Percentiles rank a stretch among this genome's conserved stretches.
phyloP scores from a whole-genome alignment of 2,329 filamentous ascomycete species.

The Cladophialophora exuberans region DNA sequence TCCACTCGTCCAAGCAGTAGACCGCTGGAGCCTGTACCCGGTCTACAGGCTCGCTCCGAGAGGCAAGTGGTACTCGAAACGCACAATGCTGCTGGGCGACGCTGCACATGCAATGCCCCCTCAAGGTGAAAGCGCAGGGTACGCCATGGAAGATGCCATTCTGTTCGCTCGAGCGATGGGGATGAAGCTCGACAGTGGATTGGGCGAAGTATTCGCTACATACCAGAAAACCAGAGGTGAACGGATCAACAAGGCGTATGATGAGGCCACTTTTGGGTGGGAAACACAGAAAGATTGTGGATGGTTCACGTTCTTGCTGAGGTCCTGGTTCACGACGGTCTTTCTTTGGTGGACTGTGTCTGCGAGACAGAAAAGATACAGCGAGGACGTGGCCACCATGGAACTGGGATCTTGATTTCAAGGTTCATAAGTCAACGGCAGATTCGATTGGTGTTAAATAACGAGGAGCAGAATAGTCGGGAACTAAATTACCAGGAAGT shows the following conservation, averaged over 20 bases:
- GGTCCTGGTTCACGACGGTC: constrained; percentile 15
- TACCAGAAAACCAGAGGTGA: constrained; percentile 17
- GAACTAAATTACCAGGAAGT: neutral
- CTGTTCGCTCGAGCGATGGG: constrained; percentile 17
- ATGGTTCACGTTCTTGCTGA: constrained; percentile 21
- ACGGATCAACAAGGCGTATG: constrained; percentile 18
- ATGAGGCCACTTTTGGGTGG: constrained; percentile 21
- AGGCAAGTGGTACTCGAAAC: constrained; percentile 50
- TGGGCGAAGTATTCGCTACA: constrained; percentile 8
- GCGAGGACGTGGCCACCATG: constrained; percentile 22
- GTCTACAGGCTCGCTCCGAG: constrained; percentile 49
- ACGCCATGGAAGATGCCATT: constrained; percentile 24
- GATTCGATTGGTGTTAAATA: neutral
- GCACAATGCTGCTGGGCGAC: constrained; percentile 50
- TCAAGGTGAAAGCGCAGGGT: constrained; percentile 22
- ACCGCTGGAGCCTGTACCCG: constrained; percentile 47
- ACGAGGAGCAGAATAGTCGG: neutral
- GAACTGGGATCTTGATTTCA: constrained; percentile 14
- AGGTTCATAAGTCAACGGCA: no score
- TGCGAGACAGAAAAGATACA: constrained; percentile 17
- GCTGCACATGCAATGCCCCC: constrained; percentile 45
- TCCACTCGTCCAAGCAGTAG: constrained; percentile 44
- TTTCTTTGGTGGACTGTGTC: constrained; percentile 26
- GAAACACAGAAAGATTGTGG: constrained; percentile 26
- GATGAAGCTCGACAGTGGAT: neutral